Conservation (phyloP, 768 basidiomycete species). For the Paxillus ammoniavirescens region DNA sequence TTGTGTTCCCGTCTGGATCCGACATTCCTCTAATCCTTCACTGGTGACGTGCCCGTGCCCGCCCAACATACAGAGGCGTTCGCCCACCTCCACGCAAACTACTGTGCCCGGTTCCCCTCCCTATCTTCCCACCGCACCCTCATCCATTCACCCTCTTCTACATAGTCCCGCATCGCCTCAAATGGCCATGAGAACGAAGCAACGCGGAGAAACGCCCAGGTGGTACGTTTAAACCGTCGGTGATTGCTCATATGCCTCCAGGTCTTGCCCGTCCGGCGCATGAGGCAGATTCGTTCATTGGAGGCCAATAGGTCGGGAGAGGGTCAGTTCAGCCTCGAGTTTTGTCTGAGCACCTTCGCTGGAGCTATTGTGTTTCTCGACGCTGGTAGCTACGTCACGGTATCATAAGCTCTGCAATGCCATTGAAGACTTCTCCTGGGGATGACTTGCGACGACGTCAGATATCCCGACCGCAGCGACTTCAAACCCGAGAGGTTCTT, state of each 20-base stretch:
- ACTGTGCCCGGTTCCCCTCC: too few relatives aligned
- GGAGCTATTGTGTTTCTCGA: constrained; percentile 29
- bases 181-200: too few relatives aligned
- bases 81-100: too few relatives aligned
- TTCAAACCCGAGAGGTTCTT: constrained; percentile 40
- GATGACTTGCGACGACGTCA: constrained; percentile 27
- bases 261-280: background rate
- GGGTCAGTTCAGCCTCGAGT: background rate
- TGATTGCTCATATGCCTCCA: background rate
- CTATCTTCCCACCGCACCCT: too few relatives aligned
- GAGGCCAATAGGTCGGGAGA: background rate
- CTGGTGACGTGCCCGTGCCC: too few relatives aligned
- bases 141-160: too few relatives aligned
- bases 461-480: constrained; percentile 33
- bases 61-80: too few relatives aligned
- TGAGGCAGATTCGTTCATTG: background rate
- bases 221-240: too few relatives aligned
- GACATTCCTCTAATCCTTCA: too few relatives aligned
- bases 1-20: too few relatives aligned
- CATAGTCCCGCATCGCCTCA: too few relatives aligned
- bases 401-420: background rate
- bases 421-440: constrained; percentile 19
- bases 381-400: constrained; percentile 18
- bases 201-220: too few relatives aligned
- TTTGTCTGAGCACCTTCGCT: constrained; percentile 1